Percentiles rank a stretch among this genome's conserved stretches.
These are phyloP conservation scores for Vaccinium macrocarpon DNA, from an alignment of 148 eudicot species.

Conservation along the genomic window DNA sequence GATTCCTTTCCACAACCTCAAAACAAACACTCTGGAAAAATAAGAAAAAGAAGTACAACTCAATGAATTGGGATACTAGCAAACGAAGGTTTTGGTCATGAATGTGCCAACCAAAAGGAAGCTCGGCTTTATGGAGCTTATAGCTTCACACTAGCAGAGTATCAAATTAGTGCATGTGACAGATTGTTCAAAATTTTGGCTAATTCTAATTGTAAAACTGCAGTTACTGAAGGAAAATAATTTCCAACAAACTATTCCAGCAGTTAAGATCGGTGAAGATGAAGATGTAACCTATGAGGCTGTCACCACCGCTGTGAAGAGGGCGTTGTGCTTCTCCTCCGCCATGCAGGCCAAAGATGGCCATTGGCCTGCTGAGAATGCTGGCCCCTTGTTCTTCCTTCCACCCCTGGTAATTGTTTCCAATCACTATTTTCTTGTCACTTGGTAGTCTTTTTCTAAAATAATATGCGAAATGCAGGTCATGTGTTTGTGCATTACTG, in stretches of 20 bases:
- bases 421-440: neutral
- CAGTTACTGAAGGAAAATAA: conserved; percentile 27
- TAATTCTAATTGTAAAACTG: neutral
- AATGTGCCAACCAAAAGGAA: no score
- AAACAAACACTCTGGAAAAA: no score
- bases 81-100: no score
- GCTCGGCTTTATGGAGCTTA: no score
- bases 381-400: conserved; percentile 22
- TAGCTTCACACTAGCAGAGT: neutral
- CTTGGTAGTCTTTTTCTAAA: neutral
- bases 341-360: no score
- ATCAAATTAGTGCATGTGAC: neutral
- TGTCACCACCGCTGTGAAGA: no score
- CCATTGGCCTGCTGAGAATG: conserved; percentile 27
- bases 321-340: no score
- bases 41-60: no score
- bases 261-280: neutral
- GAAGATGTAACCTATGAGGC: no score
- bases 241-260: conserved; percentile 22
- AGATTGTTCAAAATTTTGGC: neutral
- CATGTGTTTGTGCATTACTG: conserved; percentile 9
- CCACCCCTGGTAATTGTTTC: conserved; percentile 24
- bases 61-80: no score
- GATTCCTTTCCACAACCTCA: no score
- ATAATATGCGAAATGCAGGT: conserved; percentile 2